Evolutionary conservation across 2,329 filamentous ascomycete genomes (phyloP), one percentile per base, ranked within the genome.

Genomic region (Pseudocercospora crystallina): DNA sequence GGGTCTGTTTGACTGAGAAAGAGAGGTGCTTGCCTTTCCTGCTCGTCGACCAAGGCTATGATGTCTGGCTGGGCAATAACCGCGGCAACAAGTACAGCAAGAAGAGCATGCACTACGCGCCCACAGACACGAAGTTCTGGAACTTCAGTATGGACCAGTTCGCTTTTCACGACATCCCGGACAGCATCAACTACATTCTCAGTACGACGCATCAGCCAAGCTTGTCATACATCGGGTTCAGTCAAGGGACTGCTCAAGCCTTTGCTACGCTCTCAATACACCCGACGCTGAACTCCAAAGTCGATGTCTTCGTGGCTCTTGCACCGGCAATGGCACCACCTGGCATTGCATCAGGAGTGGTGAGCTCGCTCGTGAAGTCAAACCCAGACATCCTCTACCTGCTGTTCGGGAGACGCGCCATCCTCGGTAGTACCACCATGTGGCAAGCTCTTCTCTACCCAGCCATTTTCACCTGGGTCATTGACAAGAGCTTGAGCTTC

Each of bases 21-120:
- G 81, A 95, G 69, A 82, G 91, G 61, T 92, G 87, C 60, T 76
- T 99, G 34, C 90, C 94, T 0, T 97, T 99, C 67, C 81, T 87
- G 60, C 77, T 99, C 37, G 90, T 95, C 0, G 90, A 96, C 65
- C 81, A 82, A 64, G 94, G 94, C 2, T 99, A 95, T 63, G 94
- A 99, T 75, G 92, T 97, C 58, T 99, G 94, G 89, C 79, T 99
- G 56, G 94, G 94, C 43, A 99, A 99, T 71, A 99, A 99, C 66
- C 85, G 94, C 32, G 94, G 94, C 43, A 99, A 99, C 79, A 99
- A 99, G 69, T 99, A 99, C 73, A 96, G 90, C 39, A 99, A 97
- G 71, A 99, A 99, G 73, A 91, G 85, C 2, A 82, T 91, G 44
- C 80, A 85, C 52, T 77, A 78, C 56, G 86, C 89, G 0, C 91